These are phyloP conservation scores for Metschnikowia noctiluminum DNA, from an alignment of 805 yeast species.

Conservation along the genomic window DNA sequence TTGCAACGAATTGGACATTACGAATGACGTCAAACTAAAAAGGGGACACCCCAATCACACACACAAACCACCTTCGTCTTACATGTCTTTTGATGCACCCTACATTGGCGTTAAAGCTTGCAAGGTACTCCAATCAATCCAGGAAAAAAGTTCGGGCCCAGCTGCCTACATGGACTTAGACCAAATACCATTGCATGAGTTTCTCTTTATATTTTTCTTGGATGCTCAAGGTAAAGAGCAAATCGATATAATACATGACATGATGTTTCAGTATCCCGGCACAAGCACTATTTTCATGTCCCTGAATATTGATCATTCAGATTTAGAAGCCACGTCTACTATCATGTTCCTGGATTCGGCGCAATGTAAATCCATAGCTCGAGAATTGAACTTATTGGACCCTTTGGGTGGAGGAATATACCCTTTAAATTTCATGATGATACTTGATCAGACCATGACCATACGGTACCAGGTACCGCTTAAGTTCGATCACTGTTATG, in stretches of 20 bases:
- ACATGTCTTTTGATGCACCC: neutral
- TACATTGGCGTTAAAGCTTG: neutral
- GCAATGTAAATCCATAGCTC: constrained; percentile 22
- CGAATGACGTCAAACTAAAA: neutral
- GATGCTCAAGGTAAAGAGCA: constrained; percentile 34
- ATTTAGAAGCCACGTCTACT: neutral
- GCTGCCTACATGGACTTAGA: constrained; percentile 4
- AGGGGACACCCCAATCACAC: neutral
- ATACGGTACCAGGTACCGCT: constrained; percentile 21
- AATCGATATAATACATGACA: constrained; percentile 15
- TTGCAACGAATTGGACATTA: neutral
- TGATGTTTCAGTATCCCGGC: constrained; percentile 7
- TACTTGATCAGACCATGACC: constrained; percentile 16
- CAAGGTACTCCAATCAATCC: neutral
- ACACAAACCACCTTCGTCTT: neutral
- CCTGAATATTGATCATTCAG: constrained; percentile 11
- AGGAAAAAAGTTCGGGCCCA: neutral
- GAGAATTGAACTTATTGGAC: constrained; percentile 25
- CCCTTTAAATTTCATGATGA: constrained; percentile 29
- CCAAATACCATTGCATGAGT: neutral
- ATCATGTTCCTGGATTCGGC: constrained; percentile 8
- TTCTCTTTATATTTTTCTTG: constrained; percentile 24
- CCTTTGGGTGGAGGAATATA: constrained; percentile 38
- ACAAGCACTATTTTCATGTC: constrained; percentile 16
- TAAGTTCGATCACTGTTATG: constrained; percentile 13